Base-by-base conservation (phyloP, 192 early-diverging fungal species). In the Entophlyctis luteolus region DNA sequence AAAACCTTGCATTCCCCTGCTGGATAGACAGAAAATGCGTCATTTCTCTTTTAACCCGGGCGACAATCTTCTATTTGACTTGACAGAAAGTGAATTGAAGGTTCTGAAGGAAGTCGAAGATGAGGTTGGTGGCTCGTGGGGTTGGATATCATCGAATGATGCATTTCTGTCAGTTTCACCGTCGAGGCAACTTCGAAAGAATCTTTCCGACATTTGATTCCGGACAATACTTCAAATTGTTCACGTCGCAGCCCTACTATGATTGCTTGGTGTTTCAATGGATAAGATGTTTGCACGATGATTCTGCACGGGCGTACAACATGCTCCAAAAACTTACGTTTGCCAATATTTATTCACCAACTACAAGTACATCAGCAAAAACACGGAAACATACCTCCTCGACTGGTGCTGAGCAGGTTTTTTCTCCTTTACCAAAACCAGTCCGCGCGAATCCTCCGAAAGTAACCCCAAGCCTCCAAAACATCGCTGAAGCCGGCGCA, bases 151-250 rank as follows among this genome's bases (percentile, higher is more conserved):
- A 29, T 12, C 53, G 27, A 16, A 35, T 12, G 3, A 2, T 53
- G 2, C 12, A 27, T 6, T 25, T 20, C 25, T 33, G 16, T 32
- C 20, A 60, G 78, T 46, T 58, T 57, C 31, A 42, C 27, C 60
- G 80, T 6, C 36, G 53, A 16, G 80, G 80, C 2, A 42, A 58
- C 18, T 81, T 81, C 65, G 75, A 74, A 29, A 48, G 80, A n/a
- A 48, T 78, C 16, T 73, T 75, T 58, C 80, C 80, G 33, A 36
- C 25, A 46, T 16, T 39, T 14, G 45, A 68, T n/a, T 47, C 37
- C 2, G 25, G 39, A 18, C n/a, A 28, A 0, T 70, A 76, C 35
- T 48, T 49, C n/a, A 59, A 46, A 33, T 50, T 72, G 28, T 57
- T 75, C 37, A 25, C 33, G 4, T 52, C 62, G 18, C 23, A 50